These are phyloP conservation scores for Corinectria fuckeliana DNA, from an alignment of 2,329 filamentous ascomycete species.

Conservation along the genomic window DNA sequence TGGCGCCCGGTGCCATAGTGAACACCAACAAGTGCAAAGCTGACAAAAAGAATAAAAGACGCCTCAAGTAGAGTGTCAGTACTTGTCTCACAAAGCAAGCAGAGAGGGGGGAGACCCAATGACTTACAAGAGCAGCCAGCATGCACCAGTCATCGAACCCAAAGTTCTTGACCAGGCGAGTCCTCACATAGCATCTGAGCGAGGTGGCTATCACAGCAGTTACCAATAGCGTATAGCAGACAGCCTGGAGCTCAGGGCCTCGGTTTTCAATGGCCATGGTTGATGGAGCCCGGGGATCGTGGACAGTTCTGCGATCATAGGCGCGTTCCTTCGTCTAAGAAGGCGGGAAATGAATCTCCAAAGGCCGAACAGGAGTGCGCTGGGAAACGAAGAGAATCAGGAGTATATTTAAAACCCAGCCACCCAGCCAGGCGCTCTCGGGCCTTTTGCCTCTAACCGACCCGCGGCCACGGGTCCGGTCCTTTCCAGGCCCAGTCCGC, in stretches of 20 bases:
- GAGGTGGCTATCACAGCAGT: constrained; percentile 37
- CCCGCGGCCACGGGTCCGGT: background rate
- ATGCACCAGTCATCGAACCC: constrained; percentile 50
- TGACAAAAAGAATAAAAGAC: constrained; percentile 46
- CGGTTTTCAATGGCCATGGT: constrained; percentile 41
- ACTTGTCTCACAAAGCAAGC: background rate
- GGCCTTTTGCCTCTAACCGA: background rate
- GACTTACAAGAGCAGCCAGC: constrained; percentile 42
- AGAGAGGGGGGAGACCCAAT: too few relatives aligned
- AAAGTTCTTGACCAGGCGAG: constrained; percentile 46
- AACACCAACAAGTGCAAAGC: constrained; percentile 45
- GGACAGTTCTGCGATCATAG: background rate
- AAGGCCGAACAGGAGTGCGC: background rate
- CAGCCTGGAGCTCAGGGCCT: constrained; percentile 43
- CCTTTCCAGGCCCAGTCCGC: background rate
- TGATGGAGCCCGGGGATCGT: background rate
- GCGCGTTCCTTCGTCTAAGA: background rate
- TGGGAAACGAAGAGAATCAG: background rate
- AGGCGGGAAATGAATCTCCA: background rate
- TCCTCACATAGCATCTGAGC: constrained; percentile 45
- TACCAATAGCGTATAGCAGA: constrained; percentile 40
- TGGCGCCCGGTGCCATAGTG: constrained; percentile 51
- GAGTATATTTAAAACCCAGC: background rate
- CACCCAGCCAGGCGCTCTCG: background rate
- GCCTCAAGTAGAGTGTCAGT: constrained; percentile 26